Evolutionary conservation across 2,329 filamentous ascomycete species (phyloP).

Genomic region (Venturia nashicola): DNA sequence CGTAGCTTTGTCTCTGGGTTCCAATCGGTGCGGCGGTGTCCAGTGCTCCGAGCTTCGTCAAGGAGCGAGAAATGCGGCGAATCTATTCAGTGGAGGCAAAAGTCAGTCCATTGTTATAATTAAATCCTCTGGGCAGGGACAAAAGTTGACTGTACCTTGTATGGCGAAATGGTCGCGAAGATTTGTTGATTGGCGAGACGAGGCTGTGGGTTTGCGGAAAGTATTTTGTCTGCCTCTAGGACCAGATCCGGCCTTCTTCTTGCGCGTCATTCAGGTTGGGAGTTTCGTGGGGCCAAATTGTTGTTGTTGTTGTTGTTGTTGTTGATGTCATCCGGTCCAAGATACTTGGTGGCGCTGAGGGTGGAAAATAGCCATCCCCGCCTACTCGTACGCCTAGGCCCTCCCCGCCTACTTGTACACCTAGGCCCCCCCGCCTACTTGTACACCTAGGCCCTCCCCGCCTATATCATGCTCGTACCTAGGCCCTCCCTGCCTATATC

Average conservation of each 20-base stretch:
- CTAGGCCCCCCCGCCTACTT: too few relatives aligned
- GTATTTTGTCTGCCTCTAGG: neutral
- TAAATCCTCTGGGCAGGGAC: neutral
- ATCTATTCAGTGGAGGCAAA: neutral
- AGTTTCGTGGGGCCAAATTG: neutral
- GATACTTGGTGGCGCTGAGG: too few relatives aligned
- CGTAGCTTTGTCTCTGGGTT: conserved; percentile 39
- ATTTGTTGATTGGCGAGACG: neutral
- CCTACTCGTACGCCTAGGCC: too few relatives aligned
- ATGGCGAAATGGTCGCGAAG: neutral
- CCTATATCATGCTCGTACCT: too few relatives aligned
- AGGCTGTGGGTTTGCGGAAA: neutral
- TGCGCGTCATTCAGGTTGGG: neutral
- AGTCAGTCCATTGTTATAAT: neutral
- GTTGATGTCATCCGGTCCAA: neutral
- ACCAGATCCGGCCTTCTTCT: neutral
- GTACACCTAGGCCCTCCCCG: too few relatives aligned
- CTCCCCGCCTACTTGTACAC: too few relatives aligned
- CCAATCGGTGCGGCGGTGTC: conserved; percentile 35
- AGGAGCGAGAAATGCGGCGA: conserved; percentile 32
- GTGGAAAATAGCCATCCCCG: too few relatives aligned
- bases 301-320: neutral
- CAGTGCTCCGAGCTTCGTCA: conserved; percentile 47
- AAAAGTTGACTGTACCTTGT: neutral
- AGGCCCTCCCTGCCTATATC: too few relatives aligned